These are phyloP conservation scores for Juncus effusus DNA, from an alignment of 176 grass and related monocot species.

Conservation along the genomic window DNA sequence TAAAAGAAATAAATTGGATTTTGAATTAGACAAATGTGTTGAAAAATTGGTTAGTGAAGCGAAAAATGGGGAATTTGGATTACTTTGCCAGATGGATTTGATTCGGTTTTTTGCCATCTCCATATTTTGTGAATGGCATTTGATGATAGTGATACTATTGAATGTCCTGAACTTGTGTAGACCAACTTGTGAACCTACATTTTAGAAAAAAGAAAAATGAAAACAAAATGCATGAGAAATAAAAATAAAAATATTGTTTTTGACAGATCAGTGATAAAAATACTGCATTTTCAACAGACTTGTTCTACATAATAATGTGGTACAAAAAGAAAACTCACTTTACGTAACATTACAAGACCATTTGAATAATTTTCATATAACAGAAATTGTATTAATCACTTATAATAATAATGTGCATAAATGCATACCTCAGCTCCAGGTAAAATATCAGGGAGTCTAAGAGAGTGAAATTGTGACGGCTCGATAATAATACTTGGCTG, in stretches of 20 bases:
- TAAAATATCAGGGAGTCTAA: constrained; percentile 34
- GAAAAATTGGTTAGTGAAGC: not conserved
- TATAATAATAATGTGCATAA: not conserved
- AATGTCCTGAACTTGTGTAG: constrained; percentile 24
- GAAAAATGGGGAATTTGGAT: not conserved
- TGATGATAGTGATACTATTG: constrained; percentile 28
- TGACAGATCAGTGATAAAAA: no score
- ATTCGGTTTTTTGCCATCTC: constrained; percentile 22
- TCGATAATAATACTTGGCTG: constrained; percentile 34
- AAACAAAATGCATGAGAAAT: no score
- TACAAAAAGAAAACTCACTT: no score
- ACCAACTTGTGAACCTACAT: constrained; percentile 29
- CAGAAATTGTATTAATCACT: no score
- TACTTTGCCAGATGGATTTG: constrained; percentile 28
- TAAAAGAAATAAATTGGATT: not conserved
- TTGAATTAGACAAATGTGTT: no score
- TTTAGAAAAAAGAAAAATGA: not conserved
- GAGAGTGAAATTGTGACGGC: constrained; percentile 34
- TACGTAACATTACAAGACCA: no score
- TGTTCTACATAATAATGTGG: no score
- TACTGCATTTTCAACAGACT: no score
- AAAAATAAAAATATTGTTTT: no score
- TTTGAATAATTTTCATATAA: no score
- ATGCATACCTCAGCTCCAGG: constrained; percentile 21
- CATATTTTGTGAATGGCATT: constrained; percentile 29